These are phyloP conservation scores for Aspergillus neoniger DNA, from an alignment of 2,329 filamentous ascomycete species.

Conservation along the genomic window DNA sequence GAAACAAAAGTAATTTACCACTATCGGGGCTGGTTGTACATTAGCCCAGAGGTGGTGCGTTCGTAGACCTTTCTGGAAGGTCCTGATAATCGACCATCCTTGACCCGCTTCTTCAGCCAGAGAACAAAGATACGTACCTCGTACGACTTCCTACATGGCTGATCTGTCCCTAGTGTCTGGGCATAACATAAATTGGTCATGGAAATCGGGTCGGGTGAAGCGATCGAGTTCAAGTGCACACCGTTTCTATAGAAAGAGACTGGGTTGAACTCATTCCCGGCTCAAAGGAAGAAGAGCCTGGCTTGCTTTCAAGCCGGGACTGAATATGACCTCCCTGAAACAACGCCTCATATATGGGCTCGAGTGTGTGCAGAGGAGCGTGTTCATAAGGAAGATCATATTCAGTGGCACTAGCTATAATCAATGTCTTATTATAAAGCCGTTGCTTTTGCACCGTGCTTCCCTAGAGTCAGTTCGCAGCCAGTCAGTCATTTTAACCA, in stretches of 20 bases:
- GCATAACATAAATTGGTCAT: too few relatives aligned
- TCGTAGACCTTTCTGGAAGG: constrained; percentile 4
- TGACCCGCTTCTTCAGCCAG: not conserved
- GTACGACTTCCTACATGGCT: too few relatives aligned
- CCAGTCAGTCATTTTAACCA: too few relatives aligned
- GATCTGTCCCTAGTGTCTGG: too few relatives aligned
- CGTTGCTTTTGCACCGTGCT: too few relatives aligned
- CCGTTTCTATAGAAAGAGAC: not conserved
- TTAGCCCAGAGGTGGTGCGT: not conserved
- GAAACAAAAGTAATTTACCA: not conserved
- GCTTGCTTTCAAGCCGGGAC: not conserved
- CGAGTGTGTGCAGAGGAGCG: too few relatives aligned
- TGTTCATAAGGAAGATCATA: too few relatives aligned
- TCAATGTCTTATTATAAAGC: too few relatives aligned
- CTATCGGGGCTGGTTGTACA: not conserved
- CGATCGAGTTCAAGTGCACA: not conserved
- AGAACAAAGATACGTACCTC: too few relatives aligned
- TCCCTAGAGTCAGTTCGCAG: too few relatives aligned
- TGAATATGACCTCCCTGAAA: not conserved
- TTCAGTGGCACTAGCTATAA: not conserved
- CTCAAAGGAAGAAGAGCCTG: not conserved
- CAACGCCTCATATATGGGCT: not conserved
- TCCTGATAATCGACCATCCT: not conserved
- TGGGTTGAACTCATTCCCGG: not conserved
- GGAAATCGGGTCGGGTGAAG: too few relatives aligned